Base-by-base conservation (phyloP, 768 basidiomycete species). In the Dictyophora rubrovolvata region DNA sequence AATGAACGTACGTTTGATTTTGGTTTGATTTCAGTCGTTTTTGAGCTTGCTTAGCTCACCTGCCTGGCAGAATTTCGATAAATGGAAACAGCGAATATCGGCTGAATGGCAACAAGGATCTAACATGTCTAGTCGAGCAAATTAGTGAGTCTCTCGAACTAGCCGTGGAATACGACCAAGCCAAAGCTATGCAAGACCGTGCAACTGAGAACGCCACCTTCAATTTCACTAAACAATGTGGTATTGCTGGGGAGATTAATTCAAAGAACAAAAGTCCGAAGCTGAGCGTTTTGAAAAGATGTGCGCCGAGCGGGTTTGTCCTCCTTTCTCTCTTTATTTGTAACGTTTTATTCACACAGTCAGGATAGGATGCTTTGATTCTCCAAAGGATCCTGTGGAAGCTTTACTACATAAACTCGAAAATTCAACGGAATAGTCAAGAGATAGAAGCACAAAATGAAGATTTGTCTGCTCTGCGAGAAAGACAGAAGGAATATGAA, bases 221-320 rank as follows among this genome's bases (percentile, higher is more conserved):
- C n/a, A n/a, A n/a, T n/a, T n/a, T 86, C 88, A 74, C 5, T n/a
- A 97, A 95, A 69, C 83, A 94, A 50, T 79, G 94, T 55, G 92
- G 93, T 10, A 93, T 98, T 62, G 81, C 92, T 0, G 89, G 89
- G 8, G 96, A 99, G 70, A 93, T 96, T 64, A 93, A 67, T 98
- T 94, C 73, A 93, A 92, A 74, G 93, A 97, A 68, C 96, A 98
- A 73, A 93, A 94, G n/a, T 82, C 81, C 5, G 95, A 98, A 68
- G 92, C 93, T 4, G 89, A 91, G 63, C 77, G 87, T 48, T 97
- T 94, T 65, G n/a, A 93, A 69, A 76, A 75, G 8, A 73, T 98
- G 14, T 81, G 82, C 65, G 75, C 86, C 56, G 85, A 93, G 65
- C 75, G 79, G 69, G 92, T 92, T 47, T 34, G 84, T 74, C 5